Evolutionary conservation across 257 asterid species (phyloP), one percentile per base, ranked within the genome.

Genomic region (Fraxinus cuspidata): DNA sequence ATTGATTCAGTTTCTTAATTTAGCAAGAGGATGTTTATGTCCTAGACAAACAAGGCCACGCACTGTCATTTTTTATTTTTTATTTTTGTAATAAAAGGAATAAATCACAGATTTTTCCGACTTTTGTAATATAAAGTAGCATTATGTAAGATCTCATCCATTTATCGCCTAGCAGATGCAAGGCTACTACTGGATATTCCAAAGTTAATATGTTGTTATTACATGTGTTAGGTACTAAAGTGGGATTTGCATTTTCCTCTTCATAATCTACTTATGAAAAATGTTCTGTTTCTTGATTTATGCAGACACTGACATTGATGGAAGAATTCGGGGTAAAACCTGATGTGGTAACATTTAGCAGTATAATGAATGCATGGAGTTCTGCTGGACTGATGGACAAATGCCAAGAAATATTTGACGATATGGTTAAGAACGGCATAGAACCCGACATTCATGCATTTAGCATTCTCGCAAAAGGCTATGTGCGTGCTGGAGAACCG

Each of bases 381-480:
- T 92, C 98, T 2, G 87, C 85, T 16, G 98, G 99, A 35, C 88
- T 81, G 21, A 93, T 90, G 96, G 91, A 86, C 78, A 90, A 92
- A 74, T 96, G 98, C 88, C 87, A 84, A 81, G 89, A 92, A 75
- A 88, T 93, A 53, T 93, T 93, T 13, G 85, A 90, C 60, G 94
- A 93, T 80, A 92, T 96, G 99, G 83, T 78, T 9, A 83, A 83
- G 86, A 87, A 91, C 0, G 84, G 93, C 37, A 89, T 96, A 66
- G 89, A 96, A 80, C 97, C 98, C 1, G 98, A 96, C 68, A 73
- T 77, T 74, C 97, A 92, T 32, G 86, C 87, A 73, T 96, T 90
- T 84, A 90, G 98, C 96, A 96, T 96, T 77, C 97, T 96, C 6
- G 99, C 97, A 8, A 96, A 96, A 88, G 97, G 98, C 69, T 89